Evolutionary conservation across 768 basidiomycete genomes (phyloP).

Genomic region (Tremella fuciformis): DNA sequence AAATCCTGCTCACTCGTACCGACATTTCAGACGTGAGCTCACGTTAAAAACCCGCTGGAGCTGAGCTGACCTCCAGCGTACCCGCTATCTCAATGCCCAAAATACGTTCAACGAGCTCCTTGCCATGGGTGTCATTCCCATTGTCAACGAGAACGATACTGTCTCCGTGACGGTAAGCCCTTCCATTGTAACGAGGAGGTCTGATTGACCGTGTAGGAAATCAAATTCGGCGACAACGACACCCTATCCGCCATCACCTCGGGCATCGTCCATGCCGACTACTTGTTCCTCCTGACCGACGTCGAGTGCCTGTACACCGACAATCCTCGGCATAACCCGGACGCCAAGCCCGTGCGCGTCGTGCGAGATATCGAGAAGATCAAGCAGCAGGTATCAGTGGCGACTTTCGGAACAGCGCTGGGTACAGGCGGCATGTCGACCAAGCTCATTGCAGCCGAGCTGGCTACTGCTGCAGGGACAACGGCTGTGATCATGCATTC

Average conservation of each 20-base stretch:
- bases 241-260: conserved; percentile 95
- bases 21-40: conserved; percentile 87
- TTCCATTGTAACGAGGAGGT: neutral
- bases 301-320: conserved; percentile 93
- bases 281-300: conserved; percentile 92
- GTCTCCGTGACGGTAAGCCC: conserved; percentile 81
- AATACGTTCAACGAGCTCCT: conserved; percentile 91
- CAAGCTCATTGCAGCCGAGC: conserved; percentile 95
- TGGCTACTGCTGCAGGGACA: conserved; percentile 91
- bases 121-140: conserved; percentile 91
- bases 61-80: conserved; percentile 60
- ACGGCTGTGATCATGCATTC: conserved; percentile 86
- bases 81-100: conserved; percentile 91
- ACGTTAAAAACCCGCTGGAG: neutral
- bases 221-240: conserved; percentile 99
- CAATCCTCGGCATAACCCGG: conserved; percentile 86
- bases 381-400: conserved; percentile 81
- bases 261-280: conserved; percentile 96
- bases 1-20: conserved; percentile 86
- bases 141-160: conserved; percentile 99
- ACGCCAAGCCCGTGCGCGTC: conserved; percentile 72
- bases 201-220: conserved; percentile 65
- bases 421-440: conserved; percentile 99
- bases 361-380: conserved; percentile 81
- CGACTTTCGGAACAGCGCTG: conserved; percentile 83